These are phyloP conservation scores for Leccinum rimulosum DNA, from an alignment of 768 basidiomycete genomes.

Conservation along the genomic window DNA sequence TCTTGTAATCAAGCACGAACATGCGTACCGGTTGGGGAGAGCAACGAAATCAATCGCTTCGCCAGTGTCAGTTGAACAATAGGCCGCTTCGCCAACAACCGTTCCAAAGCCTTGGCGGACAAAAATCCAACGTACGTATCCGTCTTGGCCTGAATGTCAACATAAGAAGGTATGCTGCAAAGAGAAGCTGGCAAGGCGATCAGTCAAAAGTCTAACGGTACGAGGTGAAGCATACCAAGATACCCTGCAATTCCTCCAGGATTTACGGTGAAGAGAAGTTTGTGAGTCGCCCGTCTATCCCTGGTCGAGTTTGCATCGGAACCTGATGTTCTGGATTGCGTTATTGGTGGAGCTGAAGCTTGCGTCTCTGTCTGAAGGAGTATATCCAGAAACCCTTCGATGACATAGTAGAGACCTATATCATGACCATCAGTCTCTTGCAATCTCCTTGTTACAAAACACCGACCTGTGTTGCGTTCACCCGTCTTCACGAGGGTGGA, in stretches of 20 bases:
- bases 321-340: conserved; percentile 19
- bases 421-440: not conserved
- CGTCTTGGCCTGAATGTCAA: conserved; percentile 95
- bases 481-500: conserved; percentile 85
- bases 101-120: conserved; percentile 82
- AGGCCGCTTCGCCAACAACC: conserved; percentile 88
- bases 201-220: not conserved
- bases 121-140: conserved; percentile 98
- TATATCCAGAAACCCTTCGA: conserved; percentile 95
- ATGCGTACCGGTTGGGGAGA: conserved; percentile 82
- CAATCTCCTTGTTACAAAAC: not conserved
- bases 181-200: conserved; percentile 61
- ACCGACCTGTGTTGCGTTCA: conserved; percentile 77
- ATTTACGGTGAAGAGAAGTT: conserved; percentile 90
- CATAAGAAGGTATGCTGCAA: conserved; percentile 90
- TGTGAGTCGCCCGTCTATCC: conserved; percentile 42
- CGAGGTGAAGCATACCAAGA: conserved; percentile 54
- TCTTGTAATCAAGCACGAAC: not conserved
- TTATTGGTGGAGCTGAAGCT: conserved; percentile 1
- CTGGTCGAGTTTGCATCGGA: conserved; percentile 36
- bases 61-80: conserved; percentile 95
- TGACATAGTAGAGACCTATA: conserved; percentile 88
- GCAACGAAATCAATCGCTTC: conserved; percentile 90
- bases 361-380: conserved; percentile 50
- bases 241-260: conserved; percentile 98